Conservation (phyloP, 306 rosid species). For the Carpinus fangiana region DNA sequence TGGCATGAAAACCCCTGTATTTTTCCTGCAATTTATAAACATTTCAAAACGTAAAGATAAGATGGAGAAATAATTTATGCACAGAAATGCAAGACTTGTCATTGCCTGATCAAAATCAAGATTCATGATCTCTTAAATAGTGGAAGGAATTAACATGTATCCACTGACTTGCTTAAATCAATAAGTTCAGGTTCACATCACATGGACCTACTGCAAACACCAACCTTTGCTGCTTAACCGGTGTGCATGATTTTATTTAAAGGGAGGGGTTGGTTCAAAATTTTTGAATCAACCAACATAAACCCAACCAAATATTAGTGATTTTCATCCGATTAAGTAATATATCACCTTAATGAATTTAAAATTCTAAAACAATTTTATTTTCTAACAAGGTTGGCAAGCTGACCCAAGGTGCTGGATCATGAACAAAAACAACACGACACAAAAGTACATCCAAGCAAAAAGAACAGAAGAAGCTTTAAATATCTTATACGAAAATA, state of each 20-base stretch:
- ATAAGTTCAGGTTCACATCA: neutral
- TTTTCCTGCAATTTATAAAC: slow-evolving; percentile 58
- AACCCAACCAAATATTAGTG: neutral
- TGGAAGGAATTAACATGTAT: neutral
- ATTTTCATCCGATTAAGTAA: neutral
- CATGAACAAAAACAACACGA: neutral
- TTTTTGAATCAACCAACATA: too few species aligned
- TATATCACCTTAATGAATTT: neutral
- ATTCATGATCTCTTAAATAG: neutral
- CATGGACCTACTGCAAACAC: neutral
- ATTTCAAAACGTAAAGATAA: slow-evolving; percentile 7
- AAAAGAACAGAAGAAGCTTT: neutral
- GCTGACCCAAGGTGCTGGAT: neutral
- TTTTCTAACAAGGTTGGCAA: neutral
- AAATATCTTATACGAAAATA: neutral
- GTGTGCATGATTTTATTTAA: neutral
- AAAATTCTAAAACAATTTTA: neutral
- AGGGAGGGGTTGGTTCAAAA: neutral
- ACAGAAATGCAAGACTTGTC: neutral
- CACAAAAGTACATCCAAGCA: neutral
- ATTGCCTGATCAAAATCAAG: neutral
- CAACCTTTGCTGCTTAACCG: neutral
- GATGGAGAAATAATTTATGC: slow-evolving; percentile 5
- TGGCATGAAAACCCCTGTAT: slow-evolving; percentile 70
- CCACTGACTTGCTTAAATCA: neutral